Evolutionary conservation across 2,329 filamentous ascomycete genomes (phyloP).

Genomic region (Aspergillus costaricaensis): DNA sequence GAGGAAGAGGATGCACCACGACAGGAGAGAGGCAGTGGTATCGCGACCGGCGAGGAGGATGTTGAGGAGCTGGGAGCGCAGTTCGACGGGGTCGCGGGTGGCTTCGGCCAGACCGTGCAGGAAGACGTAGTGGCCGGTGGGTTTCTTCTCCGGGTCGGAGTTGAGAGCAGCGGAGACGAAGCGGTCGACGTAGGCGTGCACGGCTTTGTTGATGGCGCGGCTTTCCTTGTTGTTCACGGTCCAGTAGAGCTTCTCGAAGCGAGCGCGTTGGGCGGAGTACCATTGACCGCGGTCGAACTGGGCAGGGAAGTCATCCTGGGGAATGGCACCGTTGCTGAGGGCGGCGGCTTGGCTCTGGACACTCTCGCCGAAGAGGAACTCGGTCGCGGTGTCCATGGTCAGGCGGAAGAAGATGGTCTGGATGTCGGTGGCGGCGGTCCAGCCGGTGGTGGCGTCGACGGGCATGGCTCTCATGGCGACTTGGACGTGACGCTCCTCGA

Average conservation of each 20-base stretch:
- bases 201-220: constrained; percentile 10
- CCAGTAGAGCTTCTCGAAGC: constrained; percentile 27
- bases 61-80: constrained; percentile 54
- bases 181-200: constrained; percentile 26
- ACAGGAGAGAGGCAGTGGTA: constrained; percentile 52
- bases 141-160: constrained; percentile 30
- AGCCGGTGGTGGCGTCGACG: constrained; percentile 51
- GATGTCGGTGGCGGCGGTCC: constrained; percentile 63
- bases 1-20: constrained; percentile 38
- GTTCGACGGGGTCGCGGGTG: constrained; percentile 50
- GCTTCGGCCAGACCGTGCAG: constrained; percentile 51
- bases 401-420: constrained; percentile 80
- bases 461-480: constrained; percentile 70
- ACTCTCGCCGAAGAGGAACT: constrained; percentile 79
- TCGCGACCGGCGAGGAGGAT: constrained; percentile 57
- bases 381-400: constrained; percentile 81
- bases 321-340: constrained; percentile 24
- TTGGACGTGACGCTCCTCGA: constrained; percentile 77
- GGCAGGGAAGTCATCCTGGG: constrained; percentile 47
- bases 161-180: constrained; percentile 27
- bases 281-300: constrained; percentile 40
- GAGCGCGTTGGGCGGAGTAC: constrained; percentile 29
- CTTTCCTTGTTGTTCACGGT: constrained; percentile 24
- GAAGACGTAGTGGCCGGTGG: constrained; percentile 48
- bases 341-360: constrained; percentile 57